phyloP scores from a whole-genome alignment of 2,329 filamentous ascomycete species.

The Fusarium marasasianum region DNA sequence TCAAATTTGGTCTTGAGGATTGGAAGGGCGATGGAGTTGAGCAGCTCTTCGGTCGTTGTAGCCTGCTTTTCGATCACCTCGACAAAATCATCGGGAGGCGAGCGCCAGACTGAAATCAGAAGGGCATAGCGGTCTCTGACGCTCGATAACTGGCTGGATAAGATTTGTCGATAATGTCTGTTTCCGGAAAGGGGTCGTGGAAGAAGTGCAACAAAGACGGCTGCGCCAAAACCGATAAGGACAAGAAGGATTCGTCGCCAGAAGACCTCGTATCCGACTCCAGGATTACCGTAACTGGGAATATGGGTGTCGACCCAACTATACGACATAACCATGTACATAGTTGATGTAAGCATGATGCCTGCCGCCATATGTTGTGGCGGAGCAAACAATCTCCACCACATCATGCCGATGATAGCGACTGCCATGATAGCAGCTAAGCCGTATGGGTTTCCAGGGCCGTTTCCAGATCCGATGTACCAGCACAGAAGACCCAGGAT shows the following conservation, averaged over 20 bases:
- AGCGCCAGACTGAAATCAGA: slow-evolving; percentile 5
- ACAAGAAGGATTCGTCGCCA: slow-evolving; percentile 17
- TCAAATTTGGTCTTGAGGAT: slow-evolving; percentile 16
- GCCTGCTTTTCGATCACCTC: slow-evolving; percentile 15
- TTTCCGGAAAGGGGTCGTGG: slow-evolving; percentile 7
- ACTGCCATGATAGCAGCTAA: slow-evolving; percentile 31
- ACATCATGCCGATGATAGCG: slow-evolving; percentile 29
- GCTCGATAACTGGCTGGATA: slow-evolving; percentile 11
- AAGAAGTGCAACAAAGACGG: slow-evolving; percentile 5
- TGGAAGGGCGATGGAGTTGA: slow-evolving; percentile 8
- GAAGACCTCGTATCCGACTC: slow-evolving; percentile 14
- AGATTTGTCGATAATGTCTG: slow-evolving; percentile 6
- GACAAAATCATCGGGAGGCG: background rate
- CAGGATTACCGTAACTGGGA: slow-evolving; percentile 22
- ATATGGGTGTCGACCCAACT: slow-evolving; percentile 36
- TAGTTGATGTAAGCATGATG: slow-evolving; percentile 34
- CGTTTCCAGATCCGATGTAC: slow-evolving; percentile 10
- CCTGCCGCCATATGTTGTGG: slow-evolving; percentile 27
- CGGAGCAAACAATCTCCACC: slow-evolving; percentile 32
- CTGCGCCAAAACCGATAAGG: slow-evolving; percentile 9
- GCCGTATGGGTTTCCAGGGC: slow-evolving; percentile 23
- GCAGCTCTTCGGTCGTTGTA: background rate
- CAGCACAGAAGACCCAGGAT: slow-evolving; percentile 13
- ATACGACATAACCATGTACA: slow-evolving; percentile 31
- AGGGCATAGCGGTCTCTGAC: slow-evolving; percentile 13